Base-by-base conservation (phyloP, 2,329 filamentous ascomycete species). In the Pseudogymnoascus sp. region DNA sequence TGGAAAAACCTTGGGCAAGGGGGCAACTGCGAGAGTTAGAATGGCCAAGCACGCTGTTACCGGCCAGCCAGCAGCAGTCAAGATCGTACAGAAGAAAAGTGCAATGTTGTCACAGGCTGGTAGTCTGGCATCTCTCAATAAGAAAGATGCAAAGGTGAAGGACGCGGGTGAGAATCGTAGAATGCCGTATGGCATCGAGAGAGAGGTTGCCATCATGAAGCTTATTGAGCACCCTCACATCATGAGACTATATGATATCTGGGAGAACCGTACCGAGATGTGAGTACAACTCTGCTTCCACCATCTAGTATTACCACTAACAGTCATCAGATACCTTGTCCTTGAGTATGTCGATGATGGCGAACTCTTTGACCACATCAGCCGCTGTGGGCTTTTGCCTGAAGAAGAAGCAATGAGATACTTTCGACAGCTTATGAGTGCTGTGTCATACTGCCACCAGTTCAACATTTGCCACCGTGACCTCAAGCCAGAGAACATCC, bases 401-500 rank as follows among this genome's bases (percentile, higher is more conserved):
- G 95, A 99, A 75, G 84, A 89, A 66, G 87, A 93, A 67, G 88
- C 90, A 4, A 83, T 97, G 61, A 89, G 84, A 72, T 88, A 96
- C 68, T 97, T 97, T 72, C 88, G 93, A 38, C 95, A 99, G 76
- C 92, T 99, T 68, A 89, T 99, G 72, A 91, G 90, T 62, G 95
- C 91, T 0, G 82, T 99, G 60, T 87, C 92, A 2, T 97, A 97
- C 76, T 96, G 93, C 69, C 95, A 99, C 76, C 87, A 89, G 2
- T 91, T 96, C 77, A 92, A 93, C 69, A 96, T 99, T 66, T 96
- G 93, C 73, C 95, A 99, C 73, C 89, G 95, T 24, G 95, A 99
- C 70, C 81, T 99, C 61, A 99, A 99, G 76, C 95, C 93, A 0
- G 95, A 99, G 76, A 99, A 99, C 70, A 97, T 99, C 53, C 81